Evolutionary conservation across 495 filamentous ascomycete species (phyloP), one percentile per base, ranked within the genome.

Genomic region (Hypomontagnella monticulosa): DNA sequence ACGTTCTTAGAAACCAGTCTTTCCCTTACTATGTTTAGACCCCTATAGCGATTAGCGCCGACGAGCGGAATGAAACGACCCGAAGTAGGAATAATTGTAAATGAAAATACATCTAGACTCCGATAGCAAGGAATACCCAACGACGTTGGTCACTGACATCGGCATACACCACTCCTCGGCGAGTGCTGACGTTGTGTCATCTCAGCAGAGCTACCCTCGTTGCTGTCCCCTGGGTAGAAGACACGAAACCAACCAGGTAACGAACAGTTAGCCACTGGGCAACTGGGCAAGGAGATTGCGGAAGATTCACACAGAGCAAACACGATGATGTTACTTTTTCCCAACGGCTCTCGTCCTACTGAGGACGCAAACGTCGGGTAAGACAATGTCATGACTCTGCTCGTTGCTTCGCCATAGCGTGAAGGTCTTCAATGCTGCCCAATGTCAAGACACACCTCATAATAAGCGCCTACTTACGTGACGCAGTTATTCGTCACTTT

Each of bases 271-370:
- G 34, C 52, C 42, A 49, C 49, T 48, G 30, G 33, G 5, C 10
- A 8, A 49, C 49, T 48, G 30, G 33, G 5, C 10, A 8, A 44
- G 36, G 11, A 52, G 32, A 50, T 46, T 40, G 44, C 34, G 44
- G 46, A 40, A 57, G 46, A 53, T 57, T 54, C 23, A 32, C 23
- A 32, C 32, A 61, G 57, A 65, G 57, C 69, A 69, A 69, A 65
- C 65, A 62, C 37, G 53, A 66, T 37, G 50, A 41, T 49, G 65
- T 68, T 64, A 66, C 66, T 58, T 58, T 61, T 36, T 43, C 38
- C 60, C 66, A 70, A 70, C 66, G 66, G 66, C 57, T 58, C 61
- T 66, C 44, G 66, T 70, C 61, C 61, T 66, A 70, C 66, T 61
- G 43, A 54, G 32, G 46, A 54, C 48, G 56, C 66, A 70, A 70